Base-by-base conservation (phyloP, 129 eudicot species). In the Chrysanthemum seticuspe region DNA sequence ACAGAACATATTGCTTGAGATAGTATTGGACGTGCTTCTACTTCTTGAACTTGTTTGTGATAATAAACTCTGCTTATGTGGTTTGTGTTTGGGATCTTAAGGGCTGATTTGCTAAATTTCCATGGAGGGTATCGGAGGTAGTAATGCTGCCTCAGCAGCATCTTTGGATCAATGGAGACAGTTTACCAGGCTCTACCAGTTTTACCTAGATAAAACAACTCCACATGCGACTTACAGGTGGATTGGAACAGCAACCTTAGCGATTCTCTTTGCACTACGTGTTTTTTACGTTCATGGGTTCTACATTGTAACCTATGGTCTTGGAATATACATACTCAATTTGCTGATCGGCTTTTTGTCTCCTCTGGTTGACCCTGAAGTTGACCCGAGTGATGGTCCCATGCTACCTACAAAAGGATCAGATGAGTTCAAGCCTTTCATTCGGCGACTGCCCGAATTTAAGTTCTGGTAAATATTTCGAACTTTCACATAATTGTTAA, bases 401-500 rank as follows among this genome's bases (percentile, higher is more conserved):
- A 0, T 79, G 48, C 67, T 82, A 47, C 97, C 97, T 47, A 92
- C 89, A 7, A 87, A 83, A 70, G 96, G 83, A 23, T 83, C 96
- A 16, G 93, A 91, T 82, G 97, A 92, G 74, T 92, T 89, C 79
- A 89, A 80, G 81, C 97, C 97, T 66, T 89, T 89, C 72, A 79
- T 87, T 68, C 96, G 97, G 47, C 93, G 96, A 48, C 89, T 92
- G 16, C 97, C 97, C 1, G 97, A 92, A 56, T 92, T 92, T 72
- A 85, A 84, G 83, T 92, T 92, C 88, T 92, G 97, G 97, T 92
- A 82, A 64, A 44, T 49, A 57, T 40, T 71, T 68, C 56, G 45
- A 31, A 48, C 70, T 49, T 45, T 16, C 74, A 23, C 61, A 25
- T 78, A 21, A 12, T 19, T 4, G 1, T 58, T 62, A 31, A 13